These are phyloP conservation scores for Hymenoscyphus fraxineus DNA, from an alignment of 2,329 filamentous ascomycete species.

Conservation along the genomic window DNA sequence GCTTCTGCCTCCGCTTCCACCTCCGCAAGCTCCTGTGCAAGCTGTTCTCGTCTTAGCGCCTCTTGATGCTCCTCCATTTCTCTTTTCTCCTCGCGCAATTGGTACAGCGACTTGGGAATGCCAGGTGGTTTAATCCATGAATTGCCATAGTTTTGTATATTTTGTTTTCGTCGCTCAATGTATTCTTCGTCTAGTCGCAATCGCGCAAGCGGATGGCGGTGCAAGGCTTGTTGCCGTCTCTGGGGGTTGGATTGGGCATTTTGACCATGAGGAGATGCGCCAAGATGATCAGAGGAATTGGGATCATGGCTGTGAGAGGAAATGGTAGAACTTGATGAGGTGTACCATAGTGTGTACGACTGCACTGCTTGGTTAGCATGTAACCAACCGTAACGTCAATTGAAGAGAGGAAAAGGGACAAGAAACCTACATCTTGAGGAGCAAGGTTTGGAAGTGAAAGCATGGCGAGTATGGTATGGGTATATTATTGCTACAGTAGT, in stretches of 20 bases:
- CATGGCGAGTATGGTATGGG: slow-evolving; percentile 35
- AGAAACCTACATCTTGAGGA: slow-evolving; percentile 61
- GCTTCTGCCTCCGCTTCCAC: slow-evolving; percentile 47
- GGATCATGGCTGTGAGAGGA: slow-evolving; percentile 33
- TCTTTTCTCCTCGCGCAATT: slow-evolving; percentile 81
- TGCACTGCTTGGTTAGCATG: slow-evolving; percentile 37
- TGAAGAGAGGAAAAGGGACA: not conserved
- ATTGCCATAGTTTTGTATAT: slow-evolving; percentile 82
- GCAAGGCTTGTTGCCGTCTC: slow-evolving; percentile 44
- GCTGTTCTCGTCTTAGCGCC: slow-evolving; percentile 64
- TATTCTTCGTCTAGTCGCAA: slow-evolving; percentile 74
- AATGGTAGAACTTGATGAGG: slow-evolving; percentile 49
- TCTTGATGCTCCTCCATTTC: slow-evolving; percentile 85
- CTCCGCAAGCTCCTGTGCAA: slow-evolving; percentile 71
- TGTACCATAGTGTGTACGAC: slow-evolving; percentile 74
- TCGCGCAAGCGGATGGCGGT: slow-evolving; percentile 62
- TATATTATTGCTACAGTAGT: slow-evolving; percentile 3
- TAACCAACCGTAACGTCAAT: not conserved
- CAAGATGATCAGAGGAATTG: slow-evolving; percentile 31
- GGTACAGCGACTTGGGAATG: slow-evolving; percentile 82
- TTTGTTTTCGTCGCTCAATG: slow-evolving; percentile 70
- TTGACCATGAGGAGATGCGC: slow-evolving; percentile 17
- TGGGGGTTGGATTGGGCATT: slow-evolving; percentile 28
- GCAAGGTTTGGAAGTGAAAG: slow-evolving; percentile 63
- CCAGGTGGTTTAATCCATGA: slow-evolving; percentile 89